Evolutionary conservation across 2,329 filamentous ascomycete species (phyloP).

Genomic region (Verticillium klebahnii): DNA sequence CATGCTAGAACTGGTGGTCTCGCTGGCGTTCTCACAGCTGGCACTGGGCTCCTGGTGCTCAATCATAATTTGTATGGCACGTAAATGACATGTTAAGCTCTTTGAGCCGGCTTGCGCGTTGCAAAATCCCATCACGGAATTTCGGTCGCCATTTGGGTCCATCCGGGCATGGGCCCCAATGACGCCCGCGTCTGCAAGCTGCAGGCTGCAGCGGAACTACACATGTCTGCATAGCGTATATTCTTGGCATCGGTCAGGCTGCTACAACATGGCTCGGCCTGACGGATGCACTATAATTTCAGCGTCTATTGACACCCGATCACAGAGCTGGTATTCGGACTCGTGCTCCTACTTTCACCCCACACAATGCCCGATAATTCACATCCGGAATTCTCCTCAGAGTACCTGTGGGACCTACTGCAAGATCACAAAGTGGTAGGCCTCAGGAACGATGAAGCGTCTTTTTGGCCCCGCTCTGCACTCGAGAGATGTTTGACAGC

Average conservation of each 20-base stretch:
- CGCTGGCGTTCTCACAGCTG: not conserved
- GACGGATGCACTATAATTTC: not conserved
- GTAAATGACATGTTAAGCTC: no score
- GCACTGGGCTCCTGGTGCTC: not conserved
- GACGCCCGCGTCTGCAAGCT: not conserved
- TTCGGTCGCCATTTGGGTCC: not conserved
- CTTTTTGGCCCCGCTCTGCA: not conserved
- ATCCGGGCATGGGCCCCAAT: not conserved
- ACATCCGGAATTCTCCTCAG: not conserved
- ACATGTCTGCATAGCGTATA: not conserved
- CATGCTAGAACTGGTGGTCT: not conserved
- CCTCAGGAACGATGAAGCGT: not conserved
- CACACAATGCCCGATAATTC: not conserved
- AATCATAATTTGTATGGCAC: no score
- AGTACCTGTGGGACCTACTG: not conserved
- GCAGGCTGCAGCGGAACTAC: not conserved
- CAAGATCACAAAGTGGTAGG: not conserved
- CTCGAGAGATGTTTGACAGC: not conserved
- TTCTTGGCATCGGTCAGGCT: not conserved
- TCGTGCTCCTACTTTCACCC: not conserved
- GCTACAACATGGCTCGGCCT: not conserved
- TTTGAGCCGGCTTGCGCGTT: no score
- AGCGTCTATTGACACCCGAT: not conserved
- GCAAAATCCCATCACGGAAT: no score
- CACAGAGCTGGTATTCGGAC: not conserved